A percentile compares a stretch with the other conserved stretches of the same genome.
These are phyloP conservation scores for Teunomyces aglyptinius DNA, from an alignment of 805 yeast species.

Conservation along the genomic window DNA sequence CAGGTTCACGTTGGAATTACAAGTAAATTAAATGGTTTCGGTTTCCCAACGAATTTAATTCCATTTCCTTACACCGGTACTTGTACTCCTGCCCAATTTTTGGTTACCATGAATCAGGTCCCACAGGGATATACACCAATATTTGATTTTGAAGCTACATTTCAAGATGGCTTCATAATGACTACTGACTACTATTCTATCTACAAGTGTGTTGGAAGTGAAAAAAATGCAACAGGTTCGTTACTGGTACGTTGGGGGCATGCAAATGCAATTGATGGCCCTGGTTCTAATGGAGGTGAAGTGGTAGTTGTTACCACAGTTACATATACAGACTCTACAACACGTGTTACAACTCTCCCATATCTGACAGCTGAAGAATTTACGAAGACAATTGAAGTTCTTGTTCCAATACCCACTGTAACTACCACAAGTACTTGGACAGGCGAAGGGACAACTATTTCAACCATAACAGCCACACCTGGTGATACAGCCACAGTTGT, in stretches of 20 bases:
- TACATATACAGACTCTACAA: constrained; percentile 12
- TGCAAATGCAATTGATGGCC: not conserved
- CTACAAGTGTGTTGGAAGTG: not conserved
- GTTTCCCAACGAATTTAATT: constrained; percentile 10
- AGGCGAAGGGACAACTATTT: constrained; percentile 9
- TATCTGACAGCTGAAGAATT: not conserved
- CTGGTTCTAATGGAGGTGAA: constrained; percentile 7
- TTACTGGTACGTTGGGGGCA: constrained; percentile 1
- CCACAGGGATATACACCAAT: constrained; percentile 28
- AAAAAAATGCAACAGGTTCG: not conserved
- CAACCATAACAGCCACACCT: constrained; percentile 13
- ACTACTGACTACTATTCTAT: not conserved
- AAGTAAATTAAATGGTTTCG: constrained; percentile 21
- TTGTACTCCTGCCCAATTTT: constrained; percentile 1
- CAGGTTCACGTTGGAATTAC: constrained; percentile 18
- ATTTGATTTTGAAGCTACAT: not conserved
- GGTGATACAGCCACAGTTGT: constrained; percentile 21
- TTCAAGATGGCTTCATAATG: not conserved
- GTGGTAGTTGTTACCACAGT: constrained; percentile 9
- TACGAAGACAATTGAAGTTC: constrained; percentile 11
- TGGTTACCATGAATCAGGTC: constrained; percentile 14
- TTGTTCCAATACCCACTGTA: constrained; percentile 5
- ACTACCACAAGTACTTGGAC: constrained; percentile 13
- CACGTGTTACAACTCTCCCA: constrained; percentile 16
- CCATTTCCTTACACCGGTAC: constrained; percentile 4